These are phyloP conservation scores for Brassica carinata DNA, from an alignment of 345 rosid genomes.

Conservation along the genomic window DNA sequence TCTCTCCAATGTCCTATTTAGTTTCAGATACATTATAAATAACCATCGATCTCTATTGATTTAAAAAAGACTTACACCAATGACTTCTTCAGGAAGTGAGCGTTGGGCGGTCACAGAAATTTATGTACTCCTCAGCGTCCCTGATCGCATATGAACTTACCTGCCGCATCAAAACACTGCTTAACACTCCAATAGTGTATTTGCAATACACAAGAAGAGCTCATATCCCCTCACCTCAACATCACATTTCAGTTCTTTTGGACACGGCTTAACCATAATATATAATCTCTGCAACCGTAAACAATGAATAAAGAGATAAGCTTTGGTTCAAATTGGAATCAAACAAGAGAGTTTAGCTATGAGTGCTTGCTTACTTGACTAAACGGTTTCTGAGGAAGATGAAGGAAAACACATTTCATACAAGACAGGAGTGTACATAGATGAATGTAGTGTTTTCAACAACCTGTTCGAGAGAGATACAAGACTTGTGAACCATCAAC, in stretches of 20 bases:
- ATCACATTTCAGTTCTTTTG: slow-evolving; percentile 88
- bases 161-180: slow-evolving; percentile 34
- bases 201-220: slow-evolving; percentile 33
- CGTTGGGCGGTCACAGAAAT: slow-evolving; percentile 91
- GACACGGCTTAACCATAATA: slow-evolving; percentile 93
- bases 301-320: background rate
- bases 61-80: slow-evolving; percentile 42
- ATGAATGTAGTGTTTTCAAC: background rate
- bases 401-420: background rate
- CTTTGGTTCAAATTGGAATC: background rate
- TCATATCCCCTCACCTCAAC: slow-evolving; percentile 69
- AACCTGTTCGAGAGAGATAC: slow-evolving; percentile 67
- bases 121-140: slow-evolving; percentile 85
- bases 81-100: slow-evolving; percentile 84
- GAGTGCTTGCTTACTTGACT: slow-evolving; percentile 73
- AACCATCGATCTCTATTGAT: background rate
- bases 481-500: slow-evolving; percentile 83
- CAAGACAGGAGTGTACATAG: background rate
- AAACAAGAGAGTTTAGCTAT: too few species aligned
- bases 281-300: slow-evolving; percentile 63
- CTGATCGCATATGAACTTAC: slow-evolving; percentile 76
- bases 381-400: slow-evolving; percentile 86
- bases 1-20: slow-evolving; percentile 74
- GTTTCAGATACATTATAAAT: background rate
- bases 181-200: background rate